These are phyloP conservation scores for Hanseniaspora guilliermondii DNA, from an alignment of 805 yeast species.

Conservation along the genomic window DNA sequence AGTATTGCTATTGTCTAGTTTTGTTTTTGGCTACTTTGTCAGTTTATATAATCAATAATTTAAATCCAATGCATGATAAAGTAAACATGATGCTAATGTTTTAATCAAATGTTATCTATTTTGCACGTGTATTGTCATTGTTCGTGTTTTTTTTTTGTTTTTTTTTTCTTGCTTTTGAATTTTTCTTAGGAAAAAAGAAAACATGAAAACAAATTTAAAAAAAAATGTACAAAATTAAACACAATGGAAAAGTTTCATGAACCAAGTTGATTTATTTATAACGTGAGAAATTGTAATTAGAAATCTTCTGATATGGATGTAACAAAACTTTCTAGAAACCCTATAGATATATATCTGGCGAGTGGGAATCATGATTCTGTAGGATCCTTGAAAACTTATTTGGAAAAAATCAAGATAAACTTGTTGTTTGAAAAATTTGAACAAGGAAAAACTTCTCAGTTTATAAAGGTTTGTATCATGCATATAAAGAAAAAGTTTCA, in stretches of 20 bases:
- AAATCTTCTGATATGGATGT: no score
- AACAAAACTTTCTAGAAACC: no score
- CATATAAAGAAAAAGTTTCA: not conserved
- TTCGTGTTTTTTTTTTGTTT: no score
- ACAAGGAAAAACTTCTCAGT: not conserved
- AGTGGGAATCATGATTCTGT: not conserved
- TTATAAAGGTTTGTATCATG: not conserved
- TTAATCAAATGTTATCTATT: not conserved
- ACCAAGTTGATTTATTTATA: no score
- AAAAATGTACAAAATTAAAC: no score
- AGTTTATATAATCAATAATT: constrained; percentile 20
- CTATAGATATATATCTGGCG: no score
- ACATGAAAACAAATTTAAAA: no score
- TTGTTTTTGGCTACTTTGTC: constrained; percentile 63
- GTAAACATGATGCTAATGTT: not conserved
- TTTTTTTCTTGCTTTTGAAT: no score
- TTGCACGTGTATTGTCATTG: not conserved
- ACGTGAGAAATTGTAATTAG: no score
- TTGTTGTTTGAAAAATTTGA: not conserved
- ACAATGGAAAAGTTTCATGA: no score
- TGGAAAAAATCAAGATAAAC: not conserved
- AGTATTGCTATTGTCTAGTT: constrained; percentile 33
- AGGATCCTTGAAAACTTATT: not conserved
- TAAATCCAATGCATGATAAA: no score
- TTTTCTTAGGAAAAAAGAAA: no score